phyloP scores from a whole-genome alignment of 768 basidiomycete genomes.

The Lentinula raphanica region DNA sequence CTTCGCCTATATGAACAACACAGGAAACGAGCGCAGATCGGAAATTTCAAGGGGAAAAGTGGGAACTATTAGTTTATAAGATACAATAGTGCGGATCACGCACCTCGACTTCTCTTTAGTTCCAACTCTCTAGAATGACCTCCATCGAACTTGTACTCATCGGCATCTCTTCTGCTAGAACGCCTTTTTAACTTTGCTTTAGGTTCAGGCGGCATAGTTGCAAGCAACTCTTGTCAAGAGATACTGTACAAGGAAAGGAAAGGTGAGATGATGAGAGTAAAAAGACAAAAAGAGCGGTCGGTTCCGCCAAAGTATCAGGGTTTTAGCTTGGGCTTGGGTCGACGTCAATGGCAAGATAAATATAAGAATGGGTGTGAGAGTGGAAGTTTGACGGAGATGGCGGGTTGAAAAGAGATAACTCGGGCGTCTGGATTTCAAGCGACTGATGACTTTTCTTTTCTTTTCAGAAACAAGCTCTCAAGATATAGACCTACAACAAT shows the following conservation, averaged over 20 bases:
- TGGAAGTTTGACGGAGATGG: neutral
- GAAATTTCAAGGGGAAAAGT: neutral
- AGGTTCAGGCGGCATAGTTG: slow-evolving; percentile 5
- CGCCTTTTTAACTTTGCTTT: slow-evolving; percentile 5
- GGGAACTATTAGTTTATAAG: neutral
- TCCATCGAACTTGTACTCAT: slow-evolving; percentile 6
- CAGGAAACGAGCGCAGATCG: neutral
- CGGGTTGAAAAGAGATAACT: neutral
- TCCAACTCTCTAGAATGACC: slow-evolving; percentile 8
- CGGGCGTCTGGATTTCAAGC: no score
- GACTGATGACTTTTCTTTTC: no score
- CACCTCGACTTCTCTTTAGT: slow-evolving; percentile 7
- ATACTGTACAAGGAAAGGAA: neutral
- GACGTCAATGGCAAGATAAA: neutral
- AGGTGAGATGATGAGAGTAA: slow-evolving; percentile 3
- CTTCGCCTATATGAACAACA: neutral
- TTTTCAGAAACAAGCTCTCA: neutral
- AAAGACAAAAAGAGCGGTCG: slow-evolving; percentile 4
- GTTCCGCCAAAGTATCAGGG: slow-evolving; percentile 1
- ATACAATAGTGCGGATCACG: neutral
- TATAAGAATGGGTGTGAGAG: neutral
- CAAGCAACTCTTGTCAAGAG: neutral
- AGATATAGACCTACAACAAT: neutral
- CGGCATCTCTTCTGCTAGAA: slow-evolving; percentile 4
- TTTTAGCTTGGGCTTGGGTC: slow-evolving; percentile 1